These are phyloP conservation scores for Chamaecrista fasciculata DNA, from an alignment of 306 rosid genomes.

Conservation along the genomic window DNA sequence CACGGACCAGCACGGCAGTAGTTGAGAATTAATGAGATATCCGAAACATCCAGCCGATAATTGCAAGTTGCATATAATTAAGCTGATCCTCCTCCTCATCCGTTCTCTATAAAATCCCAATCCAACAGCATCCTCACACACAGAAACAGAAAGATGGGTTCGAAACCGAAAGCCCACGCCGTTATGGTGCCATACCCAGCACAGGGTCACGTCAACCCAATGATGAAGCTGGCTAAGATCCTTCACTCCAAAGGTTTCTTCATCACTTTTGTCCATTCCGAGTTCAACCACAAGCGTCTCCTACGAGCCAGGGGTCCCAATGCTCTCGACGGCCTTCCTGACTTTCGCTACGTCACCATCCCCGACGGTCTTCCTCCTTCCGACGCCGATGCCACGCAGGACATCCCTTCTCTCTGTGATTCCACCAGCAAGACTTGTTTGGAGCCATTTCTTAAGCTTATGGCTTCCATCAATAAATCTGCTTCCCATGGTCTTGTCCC, in stretches of 20 bases:
- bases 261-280: neutral
- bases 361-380: too few species aligned
- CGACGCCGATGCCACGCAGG: slow-evolving; percentile 20
- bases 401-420: neutral
- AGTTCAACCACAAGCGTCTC: slow-evolving; percentile 12
- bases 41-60: too few species aligned
- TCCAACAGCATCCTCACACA: too few species aligned
- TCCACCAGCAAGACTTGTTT: slow-evolving; percentile 14
- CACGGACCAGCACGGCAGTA: too few species aligned
- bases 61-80: too few species aligned
- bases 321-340: slow-evolving; percentile 18
- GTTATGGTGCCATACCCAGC: slow-evolving; percentile 18
- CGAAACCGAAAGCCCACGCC: neutral
- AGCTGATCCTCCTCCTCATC: too few species aligned
- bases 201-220: slow-evolving; percentile 16
- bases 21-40: too few species aligned
- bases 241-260: slow-evolving; percentile 26
- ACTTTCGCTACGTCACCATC: too few species aligned
- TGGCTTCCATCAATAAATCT: neutral
- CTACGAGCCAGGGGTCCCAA: slow-evolving; percentile 5
- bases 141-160: neutral
- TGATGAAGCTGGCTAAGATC: slow-evolving; percentile 13
- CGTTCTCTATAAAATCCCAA: too few species aligned
- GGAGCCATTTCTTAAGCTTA: too few species aligned
- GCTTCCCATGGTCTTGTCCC: neutral